Evolutionary conservation across 495 filamentous ascomycete genomes (phyloP).

Genomic region (Amphirosellinia nigrospora): DNA sequence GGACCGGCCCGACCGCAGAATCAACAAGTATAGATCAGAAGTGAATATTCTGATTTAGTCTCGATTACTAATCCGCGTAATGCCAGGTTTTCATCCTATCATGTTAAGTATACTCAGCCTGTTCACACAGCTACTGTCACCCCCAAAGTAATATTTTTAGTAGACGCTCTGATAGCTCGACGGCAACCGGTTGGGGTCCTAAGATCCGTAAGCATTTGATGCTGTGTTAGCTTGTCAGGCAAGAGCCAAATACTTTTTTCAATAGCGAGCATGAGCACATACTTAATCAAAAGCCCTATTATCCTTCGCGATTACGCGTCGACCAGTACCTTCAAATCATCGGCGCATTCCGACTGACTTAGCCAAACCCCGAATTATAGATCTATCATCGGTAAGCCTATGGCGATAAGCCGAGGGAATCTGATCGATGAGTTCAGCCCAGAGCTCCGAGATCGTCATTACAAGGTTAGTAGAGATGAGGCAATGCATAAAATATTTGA

Average conservation of each 20-base stretch:
- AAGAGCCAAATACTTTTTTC: neutral
- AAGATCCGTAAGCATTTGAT: neutral
- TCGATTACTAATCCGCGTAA: constrained; percentile 12
- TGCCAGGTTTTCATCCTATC: constrained; percentile 18
- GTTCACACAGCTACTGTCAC: constrained; percentile 9
- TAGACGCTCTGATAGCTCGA: neutral
- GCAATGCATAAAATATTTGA: constrained; percentile 1
- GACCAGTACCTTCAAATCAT: neutral
- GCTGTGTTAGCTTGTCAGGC: neutral
- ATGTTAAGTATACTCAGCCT: neutral
- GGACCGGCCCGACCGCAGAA: constrained; percentile 21
- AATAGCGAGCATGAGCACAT: neutral
- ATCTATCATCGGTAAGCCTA: neutral
- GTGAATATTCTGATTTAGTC: constrained; percentile 3
- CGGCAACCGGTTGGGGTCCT: neutral
- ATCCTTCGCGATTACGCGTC: neutral
- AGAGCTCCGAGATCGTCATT: neutral
- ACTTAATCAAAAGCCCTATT: neutral
- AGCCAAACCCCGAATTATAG: neutral
- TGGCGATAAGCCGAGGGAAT: neutral
- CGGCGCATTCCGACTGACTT: neutral
- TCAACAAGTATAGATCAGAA: constrained; percentile 4
- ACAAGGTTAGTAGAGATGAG: neutral
- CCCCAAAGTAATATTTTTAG: neutral
- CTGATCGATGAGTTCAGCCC: neutral